Base-by-base conservation (phyloP, 306 rosid genomes). In the Spatholobus suberectus region DNA sequence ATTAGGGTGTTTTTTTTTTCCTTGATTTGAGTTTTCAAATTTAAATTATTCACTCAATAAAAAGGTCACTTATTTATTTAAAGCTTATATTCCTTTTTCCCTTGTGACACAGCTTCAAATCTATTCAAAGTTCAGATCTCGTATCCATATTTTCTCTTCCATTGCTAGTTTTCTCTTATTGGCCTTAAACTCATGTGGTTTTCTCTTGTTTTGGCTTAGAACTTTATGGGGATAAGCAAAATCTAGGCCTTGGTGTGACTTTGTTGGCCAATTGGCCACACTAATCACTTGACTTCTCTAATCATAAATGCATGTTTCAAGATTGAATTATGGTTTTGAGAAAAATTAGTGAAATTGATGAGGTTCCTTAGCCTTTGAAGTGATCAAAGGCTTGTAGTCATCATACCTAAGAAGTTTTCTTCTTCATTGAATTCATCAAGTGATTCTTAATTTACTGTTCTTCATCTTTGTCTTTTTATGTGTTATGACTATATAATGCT, bases 101-200 rank as follows among this genome's bases (percentile, higher is more conserved):
- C 24, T 21, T 41, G 52, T 67, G 68, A 46, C 24, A 77, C 24
- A 76, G 77, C 88, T 85, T 67, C 82, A 58, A 29, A 32, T 68
- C 69, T 55, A 70, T 27, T 27, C 61, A 81, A 84, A 82, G 82
- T 58, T 71, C 80, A 83, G 90, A 91, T 88, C 95, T 79, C 83
- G n/a, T 69, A 69, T 20, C 80, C 74, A 46, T 67, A n/a, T n/a
- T 62, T 76, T 78, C 49, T 26, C 80, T 82, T 84, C 85, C 71
- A 67, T 85, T 75, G 26, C 87, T 80, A 72, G 91, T 79, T 76
- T 79, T 70, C 74, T 82, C 52, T 67, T 23, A 41, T 47, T 77
- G 37, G 26, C 61, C 47, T 82, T 57, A 4, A 7, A 49, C 54
- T 81, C 82, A n/a, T 73, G 73, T 73, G 65, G 84, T 63, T 79